Conservation (phyloP, 345 rosid species). For the Theobroma cacao region DNA sequence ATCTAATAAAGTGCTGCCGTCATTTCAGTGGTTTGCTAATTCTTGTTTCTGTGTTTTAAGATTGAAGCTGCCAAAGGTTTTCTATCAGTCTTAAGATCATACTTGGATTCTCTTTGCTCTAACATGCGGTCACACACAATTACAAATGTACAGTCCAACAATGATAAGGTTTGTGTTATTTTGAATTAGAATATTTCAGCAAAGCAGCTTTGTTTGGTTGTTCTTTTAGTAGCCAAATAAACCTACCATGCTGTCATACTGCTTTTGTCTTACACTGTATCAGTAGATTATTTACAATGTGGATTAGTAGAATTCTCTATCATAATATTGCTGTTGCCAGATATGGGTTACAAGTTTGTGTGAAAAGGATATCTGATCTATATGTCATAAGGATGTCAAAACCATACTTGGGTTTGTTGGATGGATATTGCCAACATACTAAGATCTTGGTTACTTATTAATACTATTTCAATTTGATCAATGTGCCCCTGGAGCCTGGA, state of each 20-base stretch:
- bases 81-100: conserved; percentile 59
- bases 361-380: not conserved
- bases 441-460: not conserved
- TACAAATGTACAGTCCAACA: conserved; percentile 95
- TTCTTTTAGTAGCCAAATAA: not conserved
- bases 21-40: not conserved
- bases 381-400: not conserved
- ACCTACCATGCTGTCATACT: not conserved
- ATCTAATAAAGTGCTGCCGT: not conserved
- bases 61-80: conserved; percentile 89
- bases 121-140: conserved; percentile 93
- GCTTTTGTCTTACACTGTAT: not conserved
- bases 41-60: conserved; percentile 26
- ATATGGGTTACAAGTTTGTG: not conserved
- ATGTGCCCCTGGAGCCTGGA: not conserved
- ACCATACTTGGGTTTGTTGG: not conserved
- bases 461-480: not conserved
- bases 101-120: conserved; percentile 83
- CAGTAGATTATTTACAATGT: not conserved
- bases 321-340: not conserved
- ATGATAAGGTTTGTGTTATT: conserved; percentile 70
- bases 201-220: not conserved
- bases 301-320: not conserved
- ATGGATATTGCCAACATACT: not conserved
- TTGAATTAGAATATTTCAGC: not conserved